Conservation (phyloP, 208 protist genomes). For the Strigomonas oncopelti region DNA sequence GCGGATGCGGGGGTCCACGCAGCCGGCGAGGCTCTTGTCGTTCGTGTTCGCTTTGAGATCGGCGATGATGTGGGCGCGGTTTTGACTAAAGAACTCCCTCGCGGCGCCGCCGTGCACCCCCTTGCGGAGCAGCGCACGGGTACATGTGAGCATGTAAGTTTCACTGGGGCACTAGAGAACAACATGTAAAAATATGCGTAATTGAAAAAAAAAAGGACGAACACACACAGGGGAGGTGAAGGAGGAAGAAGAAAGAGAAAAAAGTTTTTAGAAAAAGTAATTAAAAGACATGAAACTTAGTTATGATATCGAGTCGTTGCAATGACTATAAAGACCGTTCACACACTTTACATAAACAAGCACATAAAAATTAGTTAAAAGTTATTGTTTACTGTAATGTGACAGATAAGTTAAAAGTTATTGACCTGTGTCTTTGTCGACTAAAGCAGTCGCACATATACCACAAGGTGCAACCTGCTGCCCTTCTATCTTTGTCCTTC, state of each 20-base stretch:
- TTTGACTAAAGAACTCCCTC: conserved; percentile 32
- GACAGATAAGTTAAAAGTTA: no score
- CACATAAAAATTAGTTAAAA: neutral
- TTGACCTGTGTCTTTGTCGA: no score
- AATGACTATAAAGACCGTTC: neutral
- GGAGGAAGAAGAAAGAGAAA: conserved; percentile 1
- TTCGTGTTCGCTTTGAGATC: conserved; percentile 50
- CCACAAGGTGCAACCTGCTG: no score
- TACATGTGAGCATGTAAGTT: neutral
- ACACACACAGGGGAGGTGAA: neutral
- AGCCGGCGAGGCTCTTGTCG: conserved; percentile 76
- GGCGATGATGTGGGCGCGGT: conserved; percentile 38
- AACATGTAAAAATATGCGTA: neutral
- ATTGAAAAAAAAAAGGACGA: neutral
- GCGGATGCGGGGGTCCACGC: conserved; percentile 56
- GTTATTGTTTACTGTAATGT: no score
- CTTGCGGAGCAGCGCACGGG: conserved; percentile 8
- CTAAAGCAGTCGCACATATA: no score
- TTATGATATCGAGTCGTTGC: no score
- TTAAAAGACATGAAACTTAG: no score
- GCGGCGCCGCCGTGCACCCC: conserved; percentile 32
- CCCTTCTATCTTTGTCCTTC: no score
- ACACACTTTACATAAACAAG: neutral
- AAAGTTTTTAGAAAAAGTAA: neutral
- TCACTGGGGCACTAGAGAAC: neutral